phyloP scores from a whole-genome alignment of 495 filamentous ascomycete genomes.

The Podospora fimiseda region DNA sequence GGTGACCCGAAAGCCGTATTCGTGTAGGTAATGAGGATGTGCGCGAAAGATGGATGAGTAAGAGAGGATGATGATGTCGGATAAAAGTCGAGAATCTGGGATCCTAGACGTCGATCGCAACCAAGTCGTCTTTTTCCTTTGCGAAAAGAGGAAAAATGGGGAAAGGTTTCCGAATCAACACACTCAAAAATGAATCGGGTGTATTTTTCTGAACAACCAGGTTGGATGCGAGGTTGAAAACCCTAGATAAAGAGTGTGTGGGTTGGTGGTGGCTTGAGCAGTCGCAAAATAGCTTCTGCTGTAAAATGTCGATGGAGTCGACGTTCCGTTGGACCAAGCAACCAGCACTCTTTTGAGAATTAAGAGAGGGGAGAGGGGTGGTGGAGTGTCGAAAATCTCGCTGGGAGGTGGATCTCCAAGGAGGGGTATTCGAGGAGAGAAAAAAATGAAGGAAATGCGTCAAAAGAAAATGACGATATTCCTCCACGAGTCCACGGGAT shows the following conservation, averaged over 20 bases:
- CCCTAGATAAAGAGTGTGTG: not conserved
- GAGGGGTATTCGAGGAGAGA: not conserved
- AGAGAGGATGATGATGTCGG: not conserved
- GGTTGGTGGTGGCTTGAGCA: not conserved
- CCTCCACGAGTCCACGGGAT: slow-evolving; percentile 26
- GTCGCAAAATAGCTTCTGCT: not conserved
- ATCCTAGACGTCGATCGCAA: slow-evolving; percentile 23
- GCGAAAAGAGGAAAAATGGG: not conserved
- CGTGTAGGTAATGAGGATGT: slow-evolving; percentile 8
- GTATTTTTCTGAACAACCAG: too few species aligned
- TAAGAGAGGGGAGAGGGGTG: not conserved
- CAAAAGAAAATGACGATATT: slow-evolving; percentile 13
- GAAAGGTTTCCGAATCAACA: not conserved
- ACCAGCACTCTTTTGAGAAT: not conserved
- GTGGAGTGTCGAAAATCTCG: too few species aligned
- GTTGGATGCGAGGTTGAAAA: not conserved
- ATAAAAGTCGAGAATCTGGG: slow-evolving; percentile 24
- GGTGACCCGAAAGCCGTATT: slow-evolving; percentile 31
- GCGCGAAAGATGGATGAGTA: slow-evolving; percentile 12
- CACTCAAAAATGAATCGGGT: too few species aligned
- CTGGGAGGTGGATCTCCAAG: not conserved
- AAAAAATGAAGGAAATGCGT: slow-evolving; percentile 15
- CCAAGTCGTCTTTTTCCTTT: not conserved
- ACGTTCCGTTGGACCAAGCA: not conserved
- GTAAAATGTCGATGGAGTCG: not conserved